Percentiles rank a stretch among this genome's conserved stretches.
Conservation (phyloP, 73 alveolate genomes). For the Uronychia binucleata region DNA sequence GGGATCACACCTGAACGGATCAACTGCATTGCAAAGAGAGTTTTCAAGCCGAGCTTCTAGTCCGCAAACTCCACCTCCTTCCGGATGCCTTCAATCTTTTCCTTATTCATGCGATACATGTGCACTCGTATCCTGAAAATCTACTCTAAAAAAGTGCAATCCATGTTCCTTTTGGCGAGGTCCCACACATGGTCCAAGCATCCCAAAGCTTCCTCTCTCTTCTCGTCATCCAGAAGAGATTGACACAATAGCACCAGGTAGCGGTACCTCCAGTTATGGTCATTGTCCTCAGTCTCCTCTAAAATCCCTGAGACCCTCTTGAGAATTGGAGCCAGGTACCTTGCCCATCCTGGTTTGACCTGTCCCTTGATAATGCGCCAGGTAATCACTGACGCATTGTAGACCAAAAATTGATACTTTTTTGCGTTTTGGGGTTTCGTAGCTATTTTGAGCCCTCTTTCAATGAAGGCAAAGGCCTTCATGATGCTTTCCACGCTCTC, state of each 20-base stretch:
- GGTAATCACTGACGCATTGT: slow-evolving; percentile 93
- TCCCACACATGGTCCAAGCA: slow-evolving; percentile 94
- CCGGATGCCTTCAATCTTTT: slow-evolving; percentile 81
- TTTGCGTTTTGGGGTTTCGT: slow-evolving; percentile 92
- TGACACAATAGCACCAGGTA: slow-evolving; percentile 81
- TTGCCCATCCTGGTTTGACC: slow-evolving; percentile 87
- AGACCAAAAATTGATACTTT: slow-evolving; percentile 87
- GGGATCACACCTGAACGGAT: slow-evolving; percentile 92
- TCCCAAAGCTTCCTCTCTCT: slow-evolving; percentile 91
- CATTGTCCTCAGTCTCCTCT: slow-evolving; percentile 96
- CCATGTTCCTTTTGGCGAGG: slow-evolving; percentile 89
- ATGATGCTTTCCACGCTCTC: slow-evolving; percentile 82
- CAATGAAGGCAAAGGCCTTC: slow-evolving; percentile 77
- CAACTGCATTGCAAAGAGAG: slow-evolving; percentile 79
- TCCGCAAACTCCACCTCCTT: slow-evolving; percentile 92
- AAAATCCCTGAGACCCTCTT: slow-evolving; percentile 87
- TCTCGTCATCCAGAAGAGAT: slow-evolving; percentile 90
- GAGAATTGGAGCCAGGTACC: slow-evolving; percentile 79
- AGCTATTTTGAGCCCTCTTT: slow-evolving; percentile 88
- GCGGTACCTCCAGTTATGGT: slow-evolving; percentile 94
- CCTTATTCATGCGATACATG: slow-evolving; percentile 90
- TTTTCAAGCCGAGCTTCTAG: slow-evolving; percentile 83
- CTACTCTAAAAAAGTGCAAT: slow-evolving; percentile 89
- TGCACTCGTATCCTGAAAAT: slow-evolving; percentile 93
- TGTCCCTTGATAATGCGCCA: slow-evolving; percentile 84